Percentiles rank a stretch among this genome's conserved stretches.
These are phyloP conservation scores for Diaporthe australafricana DNA, from an alignment of 2,329 filamentous ascomycete species.

Conservation along the genomic window DNA sequence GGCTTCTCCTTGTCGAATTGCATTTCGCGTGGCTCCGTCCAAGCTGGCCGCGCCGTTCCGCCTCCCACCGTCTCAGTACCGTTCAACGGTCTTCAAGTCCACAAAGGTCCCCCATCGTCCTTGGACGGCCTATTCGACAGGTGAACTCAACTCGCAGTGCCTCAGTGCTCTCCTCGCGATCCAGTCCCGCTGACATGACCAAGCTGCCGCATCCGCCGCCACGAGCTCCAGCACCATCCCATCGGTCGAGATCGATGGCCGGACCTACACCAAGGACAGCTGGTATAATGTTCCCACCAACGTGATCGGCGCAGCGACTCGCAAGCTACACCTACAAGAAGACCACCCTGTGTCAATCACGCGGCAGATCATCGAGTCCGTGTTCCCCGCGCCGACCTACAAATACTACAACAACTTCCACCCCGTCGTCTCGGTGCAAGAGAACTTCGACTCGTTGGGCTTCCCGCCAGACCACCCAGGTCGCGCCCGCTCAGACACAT, in stretches of 20 bases:
- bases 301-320: constrained; percentile 79
- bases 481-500: constrained; percentile 89
- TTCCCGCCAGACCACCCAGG: constrained; percentile 91
- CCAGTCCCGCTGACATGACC: constrained; percentile 37
- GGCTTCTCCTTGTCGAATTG: constrained; percentile 34
- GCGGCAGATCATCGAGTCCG: constrained; percentile 89
- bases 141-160: constrained; percentile 28
- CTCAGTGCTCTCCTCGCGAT: not conserved
- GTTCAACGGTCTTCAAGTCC: constrained; percentile 5
- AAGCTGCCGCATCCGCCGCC: constrained; percentile 36
- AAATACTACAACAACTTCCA: constrained; percentile 82
- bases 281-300: constrained; percentile 88
- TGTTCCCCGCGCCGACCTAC: constrained; percentile 80
- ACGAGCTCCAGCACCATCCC: constrained; percentile 38
- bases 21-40: constrained; percentile 20
- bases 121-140: constrained; percentile 35
- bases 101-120: constrained; percentile 17
- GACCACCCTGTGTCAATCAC: constrained; percentile 94
- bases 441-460: constrained; percentile 98
- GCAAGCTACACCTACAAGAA: constrained; percentile 87
- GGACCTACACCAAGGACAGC: constrained; percentile 74
- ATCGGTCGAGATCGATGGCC: constrained; percentile 70
- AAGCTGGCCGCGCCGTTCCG: constrained; percentile 18
- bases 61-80: constrained; percentile 8
- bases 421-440: constrained; percentile 83